A percentile compares a stretch with the other conserved stretches of the same genome.
These are phyloP conservation scores for Rhynchospora pubera DNA, from an alignment of 176 grass and related monocot species.

Conservation along the genomic window DNA sequence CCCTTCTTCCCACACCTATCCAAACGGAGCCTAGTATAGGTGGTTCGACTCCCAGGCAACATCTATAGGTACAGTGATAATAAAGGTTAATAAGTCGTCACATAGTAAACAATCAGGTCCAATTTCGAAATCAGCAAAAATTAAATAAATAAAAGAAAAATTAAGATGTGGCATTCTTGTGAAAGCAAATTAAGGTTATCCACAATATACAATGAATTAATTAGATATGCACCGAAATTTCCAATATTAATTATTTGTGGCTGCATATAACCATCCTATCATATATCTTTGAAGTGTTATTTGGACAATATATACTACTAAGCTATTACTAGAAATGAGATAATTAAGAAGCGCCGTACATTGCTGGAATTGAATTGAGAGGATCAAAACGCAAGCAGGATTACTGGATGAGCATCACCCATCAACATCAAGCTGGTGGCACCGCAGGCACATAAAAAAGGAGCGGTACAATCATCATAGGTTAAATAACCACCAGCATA, in stretches of 20 bases:
- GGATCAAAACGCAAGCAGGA: background rate
- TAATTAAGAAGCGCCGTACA: background rate
- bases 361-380: background rate
- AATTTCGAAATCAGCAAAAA: background rate
- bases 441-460: background rate
- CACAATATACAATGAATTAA: background rate
- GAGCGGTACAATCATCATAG: background rate
- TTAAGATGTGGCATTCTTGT: background rate
- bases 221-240: background rate
- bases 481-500: conserved; percentile 1
- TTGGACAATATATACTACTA: background rate
- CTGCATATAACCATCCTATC: background rate
- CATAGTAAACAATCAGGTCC: background rate
- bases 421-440: background rate
- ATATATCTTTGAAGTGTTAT: background rate
- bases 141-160: background rate
- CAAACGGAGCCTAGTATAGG: too few relatives aligned
- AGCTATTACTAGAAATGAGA: background rate
- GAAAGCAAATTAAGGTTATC: background rate
- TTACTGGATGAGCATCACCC: background rate
- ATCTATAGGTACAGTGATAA: too few relatives aligned
- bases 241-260: background rate
- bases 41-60: too few relatives aligned
- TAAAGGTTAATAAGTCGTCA: too few relatives aligned
- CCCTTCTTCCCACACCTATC: too few relatives aligned